phyloP scores from a whole-genome alignment of 805 yeast genomes.

The Candida multigemmis region DNA sequence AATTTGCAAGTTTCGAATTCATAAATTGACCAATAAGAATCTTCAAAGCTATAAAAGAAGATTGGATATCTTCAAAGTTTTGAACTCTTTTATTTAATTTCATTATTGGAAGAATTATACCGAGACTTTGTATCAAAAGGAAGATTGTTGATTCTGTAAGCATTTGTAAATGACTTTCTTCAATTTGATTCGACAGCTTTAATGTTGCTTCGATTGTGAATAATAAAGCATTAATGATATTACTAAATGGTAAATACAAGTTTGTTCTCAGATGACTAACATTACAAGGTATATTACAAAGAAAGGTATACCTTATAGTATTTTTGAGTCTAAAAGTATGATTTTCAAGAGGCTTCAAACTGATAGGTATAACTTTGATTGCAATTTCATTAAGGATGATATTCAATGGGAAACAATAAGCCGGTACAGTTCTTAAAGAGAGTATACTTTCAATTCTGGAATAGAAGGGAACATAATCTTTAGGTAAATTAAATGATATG shows the following conservation, averaged over 20 bases:
- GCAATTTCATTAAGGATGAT: no score
- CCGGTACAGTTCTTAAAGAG: conserved; percentile 2
- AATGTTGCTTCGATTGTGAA: neutral
- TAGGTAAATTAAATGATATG: neutral
- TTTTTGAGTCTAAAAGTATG: neutral
- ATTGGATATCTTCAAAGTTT: no score
- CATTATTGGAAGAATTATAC: no score
- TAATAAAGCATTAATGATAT: neutral
- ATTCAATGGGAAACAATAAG: conserved; percentile 6
- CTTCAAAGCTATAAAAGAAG: no score
- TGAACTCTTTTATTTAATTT: no score
- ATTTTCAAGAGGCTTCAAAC: neutral
- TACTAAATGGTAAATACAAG: neutral
- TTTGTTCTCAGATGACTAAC: no score
- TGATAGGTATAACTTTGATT: neutral
- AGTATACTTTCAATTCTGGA: neutral
- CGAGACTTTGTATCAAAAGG: no score
- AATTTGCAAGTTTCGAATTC: neutral
- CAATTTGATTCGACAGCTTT: no score
- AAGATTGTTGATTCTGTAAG: no score
- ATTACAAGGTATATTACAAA: neutral
- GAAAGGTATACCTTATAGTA: neutral
- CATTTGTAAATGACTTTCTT: no score
- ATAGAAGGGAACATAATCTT: conserved; percentile 1
- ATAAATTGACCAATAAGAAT: no score